Conservation (phyloP, 2,329 filamentous ascomycete genomes). For the Myriosclerotinia curreyana region DNA sequence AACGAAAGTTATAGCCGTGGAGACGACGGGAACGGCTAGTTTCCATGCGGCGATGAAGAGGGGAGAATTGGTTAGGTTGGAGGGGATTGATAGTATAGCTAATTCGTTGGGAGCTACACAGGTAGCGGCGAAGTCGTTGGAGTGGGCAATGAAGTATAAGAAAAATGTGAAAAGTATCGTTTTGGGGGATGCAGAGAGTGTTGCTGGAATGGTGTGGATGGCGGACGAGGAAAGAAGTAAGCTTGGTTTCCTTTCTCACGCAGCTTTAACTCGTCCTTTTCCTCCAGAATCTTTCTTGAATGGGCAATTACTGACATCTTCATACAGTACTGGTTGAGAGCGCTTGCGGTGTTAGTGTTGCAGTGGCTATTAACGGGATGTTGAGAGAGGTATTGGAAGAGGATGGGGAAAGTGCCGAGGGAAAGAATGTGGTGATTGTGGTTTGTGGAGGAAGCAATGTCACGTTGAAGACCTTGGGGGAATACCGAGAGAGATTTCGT, state of each 20-base stretch:
- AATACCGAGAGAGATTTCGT: constrained; percentile 21
- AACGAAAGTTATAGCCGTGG: constrained; percentile 1
- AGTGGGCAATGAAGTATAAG: constrained; percentile 50
- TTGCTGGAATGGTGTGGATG: constrained; percentile 70
- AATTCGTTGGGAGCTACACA: constrained; percentile 69
- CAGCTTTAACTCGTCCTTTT: background rate
- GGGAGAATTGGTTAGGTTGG: constrained; percentile 56
- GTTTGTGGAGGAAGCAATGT: constrained; percentile 78
- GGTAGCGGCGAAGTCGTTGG: constrained; percentile 67
- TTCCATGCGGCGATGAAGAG: constrained; percentile 6
- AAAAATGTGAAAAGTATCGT: constrained; percentile 58
- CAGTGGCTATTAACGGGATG: constrained; percentile 60
- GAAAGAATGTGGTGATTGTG: constrained; percentile 75
- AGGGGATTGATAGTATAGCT: constrained; percentile 71
- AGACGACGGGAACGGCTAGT: constrained; percentile 7
- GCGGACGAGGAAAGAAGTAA: constrained; percentile 69
- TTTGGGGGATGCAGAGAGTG: constrained; percentile 73
- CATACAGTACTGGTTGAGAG: constrained; percentile 64
- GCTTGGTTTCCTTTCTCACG: background rate
- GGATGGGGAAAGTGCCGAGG: constrained; percentile 73
- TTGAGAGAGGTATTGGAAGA: constrained; percentile 61
- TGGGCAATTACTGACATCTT: background rate
- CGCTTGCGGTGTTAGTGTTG: constrained; percentile 79
- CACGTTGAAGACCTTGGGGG: constrained; percentile 57
- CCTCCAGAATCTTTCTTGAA: too few species aligned